Evolutionary conservation across 2,329 filamentous ascomycete genomes (phyloP), one percentile per base, ranked within the genome.

Genomic region (Neophaeococcomyces aloes): DNA sequence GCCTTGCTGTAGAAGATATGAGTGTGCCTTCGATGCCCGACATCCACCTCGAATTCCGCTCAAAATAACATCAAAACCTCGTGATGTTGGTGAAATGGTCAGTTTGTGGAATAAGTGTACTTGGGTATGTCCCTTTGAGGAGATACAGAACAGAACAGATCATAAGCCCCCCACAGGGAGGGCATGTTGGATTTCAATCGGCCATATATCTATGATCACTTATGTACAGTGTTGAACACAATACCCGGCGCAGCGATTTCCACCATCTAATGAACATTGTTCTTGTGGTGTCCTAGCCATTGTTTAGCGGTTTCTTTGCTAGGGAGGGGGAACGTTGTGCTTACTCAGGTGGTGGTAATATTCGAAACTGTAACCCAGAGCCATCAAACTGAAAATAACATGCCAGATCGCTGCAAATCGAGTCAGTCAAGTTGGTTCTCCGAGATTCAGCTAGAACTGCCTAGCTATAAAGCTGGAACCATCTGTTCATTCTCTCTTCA

Each of bases 251-350:
- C n/a, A n/a, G n/a, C n/a, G n/a, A n/a, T n/a, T n/a, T n/a, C n/a
- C n/a, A n/a, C n/a, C n/a, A n/a, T n/a, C n/a, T n/a, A 98, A 76
- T 98, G 91, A 60, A 86, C 85, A 70, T 98, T 93, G 83, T 98
- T 96, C 85, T 98, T 98, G 84, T 96, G 89, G 79, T 98, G 89
- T 61, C 91, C 91, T 98, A 57, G 7, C 7, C 19, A 25, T 25
- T 6, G 32, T 18, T 8, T 17, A 15, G 17, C n/a, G 31, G 17
- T 18, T 15, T 14, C 32, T 30, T 11, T 23, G 14, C 37, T 37
- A 23, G 14, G 3, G 32, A 30, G n/a, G 21, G 30, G 31, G 31
- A 34, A 13, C 17, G 8, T 15, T 38, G 45, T 5, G 30, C 37
- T 4, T 49, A 98, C 91, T 86, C 62, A 98, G 78, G 72, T 98